A percentile compares a stretch with the other conserved stretches of the same genome.
Evolutionary conservation across 139 green algal species (phyloP).

Genomic region (Volvox africanus): DNA sequence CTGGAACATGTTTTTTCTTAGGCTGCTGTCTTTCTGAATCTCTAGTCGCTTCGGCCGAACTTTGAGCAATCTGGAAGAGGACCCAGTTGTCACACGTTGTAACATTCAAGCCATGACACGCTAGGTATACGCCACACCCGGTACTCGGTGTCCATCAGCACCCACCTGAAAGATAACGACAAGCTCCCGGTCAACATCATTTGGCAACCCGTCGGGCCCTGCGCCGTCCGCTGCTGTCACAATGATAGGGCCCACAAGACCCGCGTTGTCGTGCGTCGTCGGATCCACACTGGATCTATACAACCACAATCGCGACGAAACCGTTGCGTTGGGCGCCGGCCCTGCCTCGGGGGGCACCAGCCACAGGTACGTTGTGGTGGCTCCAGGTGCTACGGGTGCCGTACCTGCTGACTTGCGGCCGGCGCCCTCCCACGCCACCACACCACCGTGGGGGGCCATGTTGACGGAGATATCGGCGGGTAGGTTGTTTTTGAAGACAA

Average conservation of each 20-base stretch:
- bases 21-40: too few relatives aligned
- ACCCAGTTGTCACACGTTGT: too few relatives aligned
- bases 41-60: too few relatives aligned
- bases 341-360: slow-evolving; percentile 7
- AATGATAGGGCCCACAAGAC: slow-evolving; percentile 72
- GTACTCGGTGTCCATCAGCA: too few relatives aligned
- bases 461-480: slow-evolving; percentile 59
- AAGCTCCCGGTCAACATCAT: slow-evolving; percentile 56
- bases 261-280: slow-evolving; percentile 62
- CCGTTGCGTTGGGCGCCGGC: neutral
- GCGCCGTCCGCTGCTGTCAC: slow-evolving; percentile 57
- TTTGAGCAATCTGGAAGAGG: too few relatives aligned
- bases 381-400: neutral
- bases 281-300: slow-evolving; percentile 60
- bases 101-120: too few relatives aligned
- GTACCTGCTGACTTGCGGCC: neutral
- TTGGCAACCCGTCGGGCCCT: slow-evolving; percentile 44
- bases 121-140: too few relatives aligned
- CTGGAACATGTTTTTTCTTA: too few relatives aligned
- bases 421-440: slow-evolving; percentile 4
- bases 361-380: slow-evolving; percentile 30
- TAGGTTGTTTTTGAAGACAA: slow-evolving; percentile 64
- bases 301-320: slow-evolving; percentile 11
- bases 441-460: slow-evolving; percentile 52
- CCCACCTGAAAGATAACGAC: slow-evolving; percentile 55